phyloP scores from a whole-genome alignment of 768 basidiomycete species.

The Trametes coccinea region DNA sequence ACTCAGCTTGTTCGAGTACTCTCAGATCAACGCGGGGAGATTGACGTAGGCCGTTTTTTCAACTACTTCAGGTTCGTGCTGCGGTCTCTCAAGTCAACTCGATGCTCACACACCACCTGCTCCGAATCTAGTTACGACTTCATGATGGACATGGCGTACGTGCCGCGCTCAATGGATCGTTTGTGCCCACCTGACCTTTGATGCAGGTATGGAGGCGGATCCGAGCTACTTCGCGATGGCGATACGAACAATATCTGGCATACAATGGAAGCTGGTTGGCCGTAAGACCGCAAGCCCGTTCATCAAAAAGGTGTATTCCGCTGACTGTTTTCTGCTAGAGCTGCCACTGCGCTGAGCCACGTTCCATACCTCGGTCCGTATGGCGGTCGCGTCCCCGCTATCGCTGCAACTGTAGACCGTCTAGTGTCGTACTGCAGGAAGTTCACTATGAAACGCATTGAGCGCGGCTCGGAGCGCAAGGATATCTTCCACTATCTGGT shows the following conservation, averaged over 20 bases:
- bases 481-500: slow-evolving; percentile 49
- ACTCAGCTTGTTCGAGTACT: slow-evolving; percentile 43
- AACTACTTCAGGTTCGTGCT: slow-evolving; percentile 41
- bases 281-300: background rate
- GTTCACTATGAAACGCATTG: slow-evolving; percentile 2
- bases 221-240: slow-evolving; percentile 41
- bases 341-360: slow-evolving; percentile 4
- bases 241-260: slow-evolving; percentile 15
- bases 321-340: background rate
- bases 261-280: slow-evolving; percentile 9
- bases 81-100: background rate
- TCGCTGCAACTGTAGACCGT: background rate
- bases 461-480: slow-evolving; percentile 38
- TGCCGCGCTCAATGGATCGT: background rate
- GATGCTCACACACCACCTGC: too few relatives aligned
- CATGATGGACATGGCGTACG: slow-evolving; percentile 44
- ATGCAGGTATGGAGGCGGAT: slow-evolving; percentile 42
- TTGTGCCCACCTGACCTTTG: background rate
- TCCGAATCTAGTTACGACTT: slow-evolving; percentile 38
- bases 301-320: background rate
- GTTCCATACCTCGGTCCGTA: slow-evolving; percentile 11
- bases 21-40: slow-evolving; percentile 18
- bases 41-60: slow-evolving; percentile 39
- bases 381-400: background rate
- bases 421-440: background rate